A percentile compares a stretch with the other conserved stretches of the same genome.
These are phyloP conservation scores for Oryza rufipogon DNA, from an alignment of 176 grass and related monocot species.

Conservation along the genomic window DNA sequence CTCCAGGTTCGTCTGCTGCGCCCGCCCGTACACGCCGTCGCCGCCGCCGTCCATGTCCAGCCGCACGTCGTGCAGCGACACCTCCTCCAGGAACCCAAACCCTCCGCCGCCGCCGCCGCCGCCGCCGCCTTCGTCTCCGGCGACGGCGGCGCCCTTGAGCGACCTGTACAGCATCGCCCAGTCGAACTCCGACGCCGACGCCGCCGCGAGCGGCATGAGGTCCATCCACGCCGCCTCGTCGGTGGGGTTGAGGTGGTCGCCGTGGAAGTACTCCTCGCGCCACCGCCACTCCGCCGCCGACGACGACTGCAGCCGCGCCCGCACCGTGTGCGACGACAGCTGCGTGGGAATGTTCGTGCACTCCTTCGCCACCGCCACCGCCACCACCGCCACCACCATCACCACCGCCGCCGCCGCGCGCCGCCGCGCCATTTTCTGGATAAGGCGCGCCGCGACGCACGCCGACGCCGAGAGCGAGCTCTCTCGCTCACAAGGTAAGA, in stretches of 20 bases:
- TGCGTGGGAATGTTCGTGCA: constrained; percentile 73
- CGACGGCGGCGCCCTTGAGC: constrained; percentile 29
- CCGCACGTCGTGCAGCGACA: constrained; percentile 66
- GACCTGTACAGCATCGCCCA: constrained; percentile 74
- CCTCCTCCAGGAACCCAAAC: constrained; percentile 49
- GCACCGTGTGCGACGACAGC: constrained; percentile 63
- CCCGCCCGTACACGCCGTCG: constrained; percentile 54
- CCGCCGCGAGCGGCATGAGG: constrained; percentile 42
- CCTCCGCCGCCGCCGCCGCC: too few species aligned
- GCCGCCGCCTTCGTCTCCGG: neutral
- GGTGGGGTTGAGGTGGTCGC: constrained; percentile 61
- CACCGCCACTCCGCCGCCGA: constrained; percentile 39
- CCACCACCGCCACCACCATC: neutral
- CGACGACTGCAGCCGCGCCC: constrained; percentile 40
- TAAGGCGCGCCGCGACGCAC: neutral
- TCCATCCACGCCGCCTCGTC: constrained; percentile 80
- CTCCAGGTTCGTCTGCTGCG: constrained; percentile 80
- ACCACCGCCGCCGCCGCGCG: neutral
- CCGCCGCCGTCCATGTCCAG: constrained; percentile 46
- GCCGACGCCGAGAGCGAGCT: neutral
- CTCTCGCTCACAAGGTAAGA: neutral
- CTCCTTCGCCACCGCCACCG: constrained; percentile 42
- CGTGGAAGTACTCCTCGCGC: constrained; percentile 43
- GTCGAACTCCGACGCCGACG: constrained; percentile 43
- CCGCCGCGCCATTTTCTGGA: constrained; percentile 14